These are phyloP conservation scores for Saururus chinensis DNA, from an alignment of 164 flowering plant genomes.

Conservation along the genomic window DNA sequence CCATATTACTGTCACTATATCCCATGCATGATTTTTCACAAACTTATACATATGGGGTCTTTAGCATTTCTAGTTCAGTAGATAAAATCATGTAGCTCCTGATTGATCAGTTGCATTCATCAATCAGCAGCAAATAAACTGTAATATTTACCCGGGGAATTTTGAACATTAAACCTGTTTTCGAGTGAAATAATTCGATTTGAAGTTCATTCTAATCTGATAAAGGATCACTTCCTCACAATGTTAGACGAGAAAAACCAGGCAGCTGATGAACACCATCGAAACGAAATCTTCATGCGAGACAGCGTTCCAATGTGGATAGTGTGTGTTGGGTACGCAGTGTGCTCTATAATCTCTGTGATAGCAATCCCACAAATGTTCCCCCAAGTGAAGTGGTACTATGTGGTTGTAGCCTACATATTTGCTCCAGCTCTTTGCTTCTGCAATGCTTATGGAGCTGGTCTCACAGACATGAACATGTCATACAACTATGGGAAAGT, in stretches of 20 bases:
- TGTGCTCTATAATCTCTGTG: constrained; percentile 51
- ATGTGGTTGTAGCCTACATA: constrained; percentile 55
- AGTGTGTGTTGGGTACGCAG: constrained; percentile 45
- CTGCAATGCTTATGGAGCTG: constrained; percentile 96
- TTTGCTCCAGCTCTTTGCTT: constrained; percentile 78
- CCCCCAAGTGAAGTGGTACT: constrained; percentile 82
- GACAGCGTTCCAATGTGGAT: constrained; percentile 69
- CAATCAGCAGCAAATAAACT: too few relatives aligned
- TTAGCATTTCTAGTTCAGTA: too few relatives aligned
- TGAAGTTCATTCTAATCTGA: neutral
- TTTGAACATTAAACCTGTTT: too few relatives aligned
- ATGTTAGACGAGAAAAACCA: constrained; percentile 15
- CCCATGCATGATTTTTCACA: neutral
- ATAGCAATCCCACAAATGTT: constrained; percentile 73
- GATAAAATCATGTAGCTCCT: neutral
- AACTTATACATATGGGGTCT: too few relatives aligned
- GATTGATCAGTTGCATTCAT: neutral
- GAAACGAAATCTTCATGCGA: constrained; percentile 53
- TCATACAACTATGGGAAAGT: constrained; percentile 85
- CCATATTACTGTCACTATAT: too few relatives aligned
- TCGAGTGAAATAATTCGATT: too few relatives aligned
- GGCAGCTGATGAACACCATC: constrained; percentile 30
- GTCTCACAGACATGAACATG: constrained; percentile 92
- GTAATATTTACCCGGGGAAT: too few relatives aligned
- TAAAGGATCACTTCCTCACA: neutral